Conservation (phyloP, 208 protist genomes). For the Leishmania aethiopica region DNA sequence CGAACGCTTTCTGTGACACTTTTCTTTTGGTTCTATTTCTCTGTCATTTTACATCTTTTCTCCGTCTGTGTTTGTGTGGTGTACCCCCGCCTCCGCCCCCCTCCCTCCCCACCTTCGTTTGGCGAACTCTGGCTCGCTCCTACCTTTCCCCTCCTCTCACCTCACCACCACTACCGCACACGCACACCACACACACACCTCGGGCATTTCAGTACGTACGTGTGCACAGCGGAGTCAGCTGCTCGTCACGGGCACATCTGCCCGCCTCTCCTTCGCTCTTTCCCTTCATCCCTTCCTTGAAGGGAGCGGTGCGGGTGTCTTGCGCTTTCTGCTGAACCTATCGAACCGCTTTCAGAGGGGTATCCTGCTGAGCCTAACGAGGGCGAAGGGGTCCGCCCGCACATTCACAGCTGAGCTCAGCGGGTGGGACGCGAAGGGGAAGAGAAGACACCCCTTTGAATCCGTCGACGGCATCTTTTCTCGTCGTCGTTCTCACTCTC, state of each 20-base stretch:
- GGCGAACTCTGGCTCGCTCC: neutral
- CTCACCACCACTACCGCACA: no score
- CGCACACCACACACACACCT: no score
- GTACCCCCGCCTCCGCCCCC: no score
- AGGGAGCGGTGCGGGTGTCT: neutral
- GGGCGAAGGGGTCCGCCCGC: no score
- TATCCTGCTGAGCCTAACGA: neutral
- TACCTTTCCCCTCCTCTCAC: neutral
- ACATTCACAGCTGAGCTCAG: neutral
- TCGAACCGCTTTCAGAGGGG: neutral
- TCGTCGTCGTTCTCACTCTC: neutral
- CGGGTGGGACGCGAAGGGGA: neutral
- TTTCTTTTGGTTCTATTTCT: neutral
- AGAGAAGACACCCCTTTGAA: neutral
- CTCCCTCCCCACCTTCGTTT: neutral
- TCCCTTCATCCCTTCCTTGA: neutral
- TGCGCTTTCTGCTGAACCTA: neutral
- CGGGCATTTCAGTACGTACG: neutral
- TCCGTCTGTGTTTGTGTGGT: neutral
- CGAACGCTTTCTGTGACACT: neutral
- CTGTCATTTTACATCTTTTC: neutral
- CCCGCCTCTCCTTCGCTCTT: neutral
- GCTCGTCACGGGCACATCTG: neutral
- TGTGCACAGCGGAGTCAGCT: neutral
- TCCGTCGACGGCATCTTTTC: neutral